Conservation (phyloP, 768 basidiomycete species). For the Hortiboletus flavorubellus region DNA sequence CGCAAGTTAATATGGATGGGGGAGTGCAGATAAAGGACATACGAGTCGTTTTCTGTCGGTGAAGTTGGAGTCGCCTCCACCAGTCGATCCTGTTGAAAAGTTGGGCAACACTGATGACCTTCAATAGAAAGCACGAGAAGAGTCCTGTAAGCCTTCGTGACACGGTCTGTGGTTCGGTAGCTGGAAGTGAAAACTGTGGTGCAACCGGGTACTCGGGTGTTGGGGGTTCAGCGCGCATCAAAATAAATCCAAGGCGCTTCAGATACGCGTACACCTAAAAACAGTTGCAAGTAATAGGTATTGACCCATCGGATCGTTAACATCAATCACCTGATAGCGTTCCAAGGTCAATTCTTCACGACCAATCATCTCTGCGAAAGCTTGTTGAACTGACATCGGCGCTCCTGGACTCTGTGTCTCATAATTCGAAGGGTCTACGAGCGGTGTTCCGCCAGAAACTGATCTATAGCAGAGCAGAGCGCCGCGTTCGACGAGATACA, state of each 20-base stretch:
- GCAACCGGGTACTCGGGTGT: conserved; percentile 51
- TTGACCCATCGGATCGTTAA: conserved; percentile 6
- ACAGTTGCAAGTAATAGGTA: neutral
- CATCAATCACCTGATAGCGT: conserved; percentile 68
- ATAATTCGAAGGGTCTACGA: conserved; percentile 8
- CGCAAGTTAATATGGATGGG: neutral
- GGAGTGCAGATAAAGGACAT: conserved; percentile 16
- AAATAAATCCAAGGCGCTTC: conserved; percentile 85
- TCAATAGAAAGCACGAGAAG: conserved; percentile 13
- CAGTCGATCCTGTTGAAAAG: conserved; percentile 38
- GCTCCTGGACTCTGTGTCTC: conserved; percentile 49
- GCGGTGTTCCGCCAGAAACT: conserved; percentile 26
- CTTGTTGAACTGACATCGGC: conserved; percentile 92
- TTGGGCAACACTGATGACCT: neutral
- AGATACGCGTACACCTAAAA: conserved; percentile 87
- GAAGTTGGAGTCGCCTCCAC: conserved; percentile 61
- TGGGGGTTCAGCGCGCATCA: conserved; percentile 72
- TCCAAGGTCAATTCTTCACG: conserved; percentile 75
- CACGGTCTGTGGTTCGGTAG: conserved; percentile 4
- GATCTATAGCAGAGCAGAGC: conserved; percentile 81
- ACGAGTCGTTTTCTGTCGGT: conserved; percentile 57
- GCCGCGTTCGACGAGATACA: conserved; percentile 92
- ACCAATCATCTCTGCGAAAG: conserved; percentile 82
- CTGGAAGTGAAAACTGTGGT: conserved; percentile 26
- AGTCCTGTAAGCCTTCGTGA: conserved; percentile 4